Conservation (phyloP, 2,329 filamentous ascomycete species). For the Ophiostoma sp. region DNA sequence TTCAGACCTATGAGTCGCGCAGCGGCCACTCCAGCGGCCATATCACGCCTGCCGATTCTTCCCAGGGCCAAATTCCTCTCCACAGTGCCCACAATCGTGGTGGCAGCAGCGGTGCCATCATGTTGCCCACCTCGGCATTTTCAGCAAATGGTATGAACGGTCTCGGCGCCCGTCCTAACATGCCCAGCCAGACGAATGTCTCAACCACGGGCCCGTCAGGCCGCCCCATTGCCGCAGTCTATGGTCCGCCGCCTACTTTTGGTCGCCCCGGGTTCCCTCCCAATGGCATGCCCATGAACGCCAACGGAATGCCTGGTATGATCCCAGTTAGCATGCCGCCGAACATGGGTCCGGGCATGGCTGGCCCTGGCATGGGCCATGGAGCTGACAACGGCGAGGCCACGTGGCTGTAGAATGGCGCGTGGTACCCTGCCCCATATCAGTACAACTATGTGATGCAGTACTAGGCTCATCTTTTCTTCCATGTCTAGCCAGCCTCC, state of each 20-base stretch:
- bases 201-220: constrained; percentile 10
- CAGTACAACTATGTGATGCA: constrained; percentile 8
- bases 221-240: constrained; percentile 22
- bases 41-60: constrained; percentile 47
- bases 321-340: constrained; percentile 23
- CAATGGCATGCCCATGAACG: constrained; percentile 15
- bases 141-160: constrained; percentile 34
- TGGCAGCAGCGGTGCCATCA: constrained; percentile 29
- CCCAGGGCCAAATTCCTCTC: constrained; percentile 49
- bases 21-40: constrained; percentile 43
- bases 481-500: no score
- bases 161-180: constrained; percentile 31
- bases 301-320: constrained; percentile 21
- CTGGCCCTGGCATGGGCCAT: constrained; percentile 24
- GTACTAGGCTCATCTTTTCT: background rate
- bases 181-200: background rate
- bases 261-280: constrained; percentile 19
- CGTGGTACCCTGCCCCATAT: constrained; percentile 20
- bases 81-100: constrained; percentile 40
- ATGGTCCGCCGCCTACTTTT: constrained; percentile 25
- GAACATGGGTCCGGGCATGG: constrained; percentile 23
- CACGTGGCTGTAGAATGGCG: constrained; percentile 27
- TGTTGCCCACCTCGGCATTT: constrained; percentile 30
- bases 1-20: constrained; percentile 54
- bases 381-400: constrained; percentile 30